phyloP scores from a whole-genome alignment of 345 rosid species.

The Sapria himalayana region DNA sequence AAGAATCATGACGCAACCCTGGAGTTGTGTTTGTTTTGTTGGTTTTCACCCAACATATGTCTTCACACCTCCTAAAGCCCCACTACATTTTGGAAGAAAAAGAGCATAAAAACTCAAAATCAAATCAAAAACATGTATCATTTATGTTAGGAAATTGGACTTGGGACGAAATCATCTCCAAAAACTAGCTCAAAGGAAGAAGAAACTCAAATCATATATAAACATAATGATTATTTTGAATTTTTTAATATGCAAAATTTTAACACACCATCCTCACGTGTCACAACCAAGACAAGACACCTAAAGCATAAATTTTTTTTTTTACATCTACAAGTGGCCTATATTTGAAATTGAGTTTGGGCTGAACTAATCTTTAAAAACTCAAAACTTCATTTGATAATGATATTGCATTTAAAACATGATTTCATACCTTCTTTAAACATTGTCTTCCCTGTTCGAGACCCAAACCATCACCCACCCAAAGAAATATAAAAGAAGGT shows the following conservation, averaged over 20 bases:
- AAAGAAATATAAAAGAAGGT: slow-evolving; percentile 91
- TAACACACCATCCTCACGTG: no score
- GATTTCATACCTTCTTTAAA: slow-evolving; percentile 52
- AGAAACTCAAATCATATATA: no score
- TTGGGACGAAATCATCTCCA: no score
- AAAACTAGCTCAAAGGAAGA: no score
- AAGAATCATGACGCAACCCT: slow-evolving; percentile 84
- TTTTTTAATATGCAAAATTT: no score
- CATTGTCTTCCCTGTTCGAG: slow-evolving; percentile 97
- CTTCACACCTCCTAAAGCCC: slow-evolving; percentile 98
- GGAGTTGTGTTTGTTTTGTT: slow-evolving; percentile 87
- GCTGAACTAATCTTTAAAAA: not conserved
- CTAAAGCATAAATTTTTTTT: not conserved
- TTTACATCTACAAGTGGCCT: no score
- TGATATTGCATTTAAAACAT: not conserved
- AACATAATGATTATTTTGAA: no score
- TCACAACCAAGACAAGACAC: slow-evolving; percentile 2
- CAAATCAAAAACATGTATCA: no score
- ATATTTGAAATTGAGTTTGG: no score
- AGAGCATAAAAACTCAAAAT: no score
- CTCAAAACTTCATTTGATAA: no score
- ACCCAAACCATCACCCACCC: slow-evolving; percentile 99
- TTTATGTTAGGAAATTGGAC: no score
- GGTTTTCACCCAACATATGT: slow-evolving; percentile 98
- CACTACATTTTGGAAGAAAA: slow-evolving; percentile 24